Percentiles rank a stretch among this genome's conserved stretches.
Conservation (phyloP, 2,329 filamentous ascomycete genomes). For the Sclerotiophoma versabilis region DNA sequence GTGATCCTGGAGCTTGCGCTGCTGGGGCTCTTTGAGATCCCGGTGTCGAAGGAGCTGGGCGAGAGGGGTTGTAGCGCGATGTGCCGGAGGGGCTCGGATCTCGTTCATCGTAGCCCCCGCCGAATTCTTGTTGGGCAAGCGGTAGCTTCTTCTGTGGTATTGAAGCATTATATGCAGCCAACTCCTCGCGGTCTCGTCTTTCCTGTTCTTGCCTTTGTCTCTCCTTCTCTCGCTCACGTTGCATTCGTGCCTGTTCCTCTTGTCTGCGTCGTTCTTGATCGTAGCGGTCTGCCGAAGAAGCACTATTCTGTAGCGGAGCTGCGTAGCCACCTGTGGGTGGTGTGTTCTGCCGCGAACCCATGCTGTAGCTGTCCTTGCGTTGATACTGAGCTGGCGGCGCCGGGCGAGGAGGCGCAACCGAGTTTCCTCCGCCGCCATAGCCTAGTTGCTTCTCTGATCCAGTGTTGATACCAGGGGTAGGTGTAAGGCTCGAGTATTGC, state of each 20-base stretch:
- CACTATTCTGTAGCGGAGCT: slow-evolving; percentile 37
- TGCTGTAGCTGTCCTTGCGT: slow-evolving; percentile 56
- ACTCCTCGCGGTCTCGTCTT: slow-evolving; percentile 67
- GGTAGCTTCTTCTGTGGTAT: slow-evolving; percentile 82
- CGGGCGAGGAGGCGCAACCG: slow-evolving; percentile 58
- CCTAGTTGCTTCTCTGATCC: slow-evolving; percentile 58
- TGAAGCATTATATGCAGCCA: slow-evolving; percentile 89
- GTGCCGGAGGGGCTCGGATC: slow-evolving; percentile 57
- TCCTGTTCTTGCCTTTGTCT: slow-evolving; percentile 53
- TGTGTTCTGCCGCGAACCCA: slow-evolving; percentile 38
- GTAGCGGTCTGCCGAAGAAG: slow-evolving; percentile 44
- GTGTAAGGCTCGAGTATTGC: slow-evolving; percentile 71
- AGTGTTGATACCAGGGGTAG: slow-evolving; percentile 65
- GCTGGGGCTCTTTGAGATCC: slow-evolving; percentile 50
- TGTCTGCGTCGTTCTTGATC: slow-evolving; percentile 44
- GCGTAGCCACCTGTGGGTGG: slow-evolving; percentile 40
- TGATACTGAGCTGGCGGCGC: slow-evolving; percentile 52
- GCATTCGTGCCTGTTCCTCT: slow-evolving; percentile 52
- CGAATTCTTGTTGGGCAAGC: slow-evolving; percentile 88
- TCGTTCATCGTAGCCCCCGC: slow-evolving; percentile 62
- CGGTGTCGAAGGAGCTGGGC: slow-evolving; percentile 83
- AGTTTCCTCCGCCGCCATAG: slow-evolving; percentile 53
- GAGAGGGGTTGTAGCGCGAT: slow-evolving; percentile 80
- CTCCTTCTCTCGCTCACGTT: slow-evolving; percentile 45
- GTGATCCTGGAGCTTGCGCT: slow-evolving; percentile 59